phyloP scores from a whole-genome alignment of 805 yeast genomes.

The Hanseniaspora taiwanica region DNA sequence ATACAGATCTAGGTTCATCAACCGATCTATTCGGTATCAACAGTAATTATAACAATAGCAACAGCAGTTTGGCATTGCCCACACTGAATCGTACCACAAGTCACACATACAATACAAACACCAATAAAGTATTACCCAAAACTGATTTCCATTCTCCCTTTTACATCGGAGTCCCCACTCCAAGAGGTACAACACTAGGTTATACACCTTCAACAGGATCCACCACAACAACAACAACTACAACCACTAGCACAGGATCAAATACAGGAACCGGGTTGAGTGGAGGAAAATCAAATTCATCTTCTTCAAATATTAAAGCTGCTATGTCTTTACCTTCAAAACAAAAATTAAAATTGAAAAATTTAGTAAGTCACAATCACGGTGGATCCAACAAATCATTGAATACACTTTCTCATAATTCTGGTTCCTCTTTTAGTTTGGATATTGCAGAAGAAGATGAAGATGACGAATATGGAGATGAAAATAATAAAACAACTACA shows the following conservation, averaged over 20 bases:
- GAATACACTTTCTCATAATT: too few relatives aligned
- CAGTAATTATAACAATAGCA: too few relatives aligned
- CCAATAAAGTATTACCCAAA: conserved; percentile 18
- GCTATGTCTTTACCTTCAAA: too few relatives aligned
- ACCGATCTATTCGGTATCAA: too few relatives aligned
- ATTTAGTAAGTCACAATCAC: too few relatives aligned
- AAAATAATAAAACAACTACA: conserved; percentile 3
- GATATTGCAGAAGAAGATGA: not conserved
- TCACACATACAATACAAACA: too few relatives aligned
- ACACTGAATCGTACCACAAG: too few relatives aligned
- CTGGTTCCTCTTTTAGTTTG: not conserved
- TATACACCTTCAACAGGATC: not conserved
- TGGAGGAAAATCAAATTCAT: not conserved
- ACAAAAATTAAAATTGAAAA: too few relatives aligned
- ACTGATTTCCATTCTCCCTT: conserved; percentile 21
- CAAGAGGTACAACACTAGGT: conserved; percentile 12
- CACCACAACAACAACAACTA: conserved; percentile 4
- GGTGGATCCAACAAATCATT: too few relatives aligned
- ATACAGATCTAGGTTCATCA: too few relatives aligned
- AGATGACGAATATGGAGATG: conserved; percentile 1
- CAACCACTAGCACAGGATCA: not conserved
- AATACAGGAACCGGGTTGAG: not conserved
- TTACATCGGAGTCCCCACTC: conserved; percentile 23
- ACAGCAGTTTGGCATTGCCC: too few relatives aligned
- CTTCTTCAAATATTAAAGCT: too few relatives aligned